Evolutionary conservation across 208 protist genomes (phyloP).

Genomic region (Leishmania mexicana): DNA sequence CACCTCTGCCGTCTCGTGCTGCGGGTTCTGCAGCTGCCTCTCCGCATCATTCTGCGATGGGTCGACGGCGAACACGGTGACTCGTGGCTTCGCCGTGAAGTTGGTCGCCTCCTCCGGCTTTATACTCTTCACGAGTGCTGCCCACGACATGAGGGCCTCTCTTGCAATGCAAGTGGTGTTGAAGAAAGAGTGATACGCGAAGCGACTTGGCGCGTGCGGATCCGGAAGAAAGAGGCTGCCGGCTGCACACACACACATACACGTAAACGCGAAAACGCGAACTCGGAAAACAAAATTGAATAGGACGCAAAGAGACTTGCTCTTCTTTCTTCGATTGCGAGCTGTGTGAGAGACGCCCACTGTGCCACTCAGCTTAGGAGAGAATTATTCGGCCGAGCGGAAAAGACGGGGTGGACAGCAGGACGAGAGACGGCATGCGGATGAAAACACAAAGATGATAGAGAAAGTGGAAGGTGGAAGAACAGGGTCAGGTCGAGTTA

Average conservation of each 20-base stretch:
- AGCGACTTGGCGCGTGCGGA: not conserved
- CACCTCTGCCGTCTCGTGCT: slow-evolving; percentile 34
- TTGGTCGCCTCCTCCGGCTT: slow-evolving; percentile 38
- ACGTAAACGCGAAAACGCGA: not conserved
- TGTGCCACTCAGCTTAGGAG: not conserved
- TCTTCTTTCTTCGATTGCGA: not conserved
- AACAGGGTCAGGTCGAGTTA: not conserved
- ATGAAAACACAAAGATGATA: not conserved
- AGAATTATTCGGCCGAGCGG: not conserved
- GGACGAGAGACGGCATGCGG: not conserved
- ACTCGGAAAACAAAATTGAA: not conserved
- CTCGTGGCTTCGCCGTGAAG: slow-evolving; percentile 28
- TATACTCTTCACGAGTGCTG: slow-evolving; percentile 49
- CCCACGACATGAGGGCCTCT: slow-evolving; percentile 67
- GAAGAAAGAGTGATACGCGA: not conserved
- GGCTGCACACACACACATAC: not conserved
- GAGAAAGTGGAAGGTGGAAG: not conserved
- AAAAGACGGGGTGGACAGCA: not conserved
- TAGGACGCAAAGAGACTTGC: not conserved
- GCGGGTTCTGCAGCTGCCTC: slow-evolving; percentile 34
- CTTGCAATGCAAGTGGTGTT: not conserved
- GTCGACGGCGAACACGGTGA: slow-evolving; percentile 38
- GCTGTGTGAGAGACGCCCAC: not conserved
- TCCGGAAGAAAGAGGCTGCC: too few relatives aligned
- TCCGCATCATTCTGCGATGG: slow-evolving; percentile 25